Base-by-base conservation (phyloP, 768 basidiomycete species). In the Rhodotorula babjevae region DNA sequence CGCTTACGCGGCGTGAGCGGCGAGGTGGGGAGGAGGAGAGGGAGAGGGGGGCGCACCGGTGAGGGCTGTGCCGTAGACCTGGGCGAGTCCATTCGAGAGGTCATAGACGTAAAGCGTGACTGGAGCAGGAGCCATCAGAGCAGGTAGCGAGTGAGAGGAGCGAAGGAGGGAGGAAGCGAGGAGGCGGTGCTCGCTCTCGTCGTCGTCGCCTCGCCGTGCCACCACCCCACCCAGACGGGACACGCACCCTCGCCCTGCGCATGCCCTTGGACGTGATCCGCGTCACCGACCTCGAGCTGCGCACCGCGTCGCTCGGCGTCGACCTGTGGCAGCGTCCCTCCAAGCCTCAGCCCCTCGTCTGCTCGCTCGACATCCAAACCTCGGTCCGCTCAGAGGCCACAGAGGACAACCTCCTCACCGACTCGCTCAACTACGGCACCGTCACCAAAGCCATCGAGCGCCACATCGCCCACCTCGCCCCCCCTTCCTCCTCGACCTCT, bases 91-190 rank as follows among this genome's bases (percentile, higher is more conserved):
- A 77, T 89, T 88, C 81, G 88, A 93, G 65, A 95, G 87, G 78
- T 96, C 93, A 81, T 96, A 96, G 0, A 94, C 87, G 78, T 92
- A 93, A n/a, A 96, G 85, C 75, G 90, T 83, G 25, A 96, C 91
- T 79, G 77, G 23, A 21, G 23, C 50, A 52, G 23, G 25, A 46
- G 44, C 36, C 36, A 36, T 46, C 14, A 46, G 44, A 46, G 44
- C 14, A 11, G 3, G 44, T 7, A 55, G 53, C 27, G 53, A 16
- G 53, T 10, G 53, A 23, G 47, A 49, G 18, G 18, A 49, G 49
- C 2, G 49, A 49, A 19, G 10, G 49, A 19, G 23, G 14, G 19
- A 21, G 16, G 46, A 47, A 47, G 46, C 15, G 16, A 47, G 3
- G 23, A 49, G 21, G 49, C 49, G 21, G 49, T 49, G 21, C 21